These are phyloP conservation scores for Bipolaris victoriae DNA, from an alignment of 2,329 filamentous ascomycete genomes.

Conservation along the genomic window DNA sequence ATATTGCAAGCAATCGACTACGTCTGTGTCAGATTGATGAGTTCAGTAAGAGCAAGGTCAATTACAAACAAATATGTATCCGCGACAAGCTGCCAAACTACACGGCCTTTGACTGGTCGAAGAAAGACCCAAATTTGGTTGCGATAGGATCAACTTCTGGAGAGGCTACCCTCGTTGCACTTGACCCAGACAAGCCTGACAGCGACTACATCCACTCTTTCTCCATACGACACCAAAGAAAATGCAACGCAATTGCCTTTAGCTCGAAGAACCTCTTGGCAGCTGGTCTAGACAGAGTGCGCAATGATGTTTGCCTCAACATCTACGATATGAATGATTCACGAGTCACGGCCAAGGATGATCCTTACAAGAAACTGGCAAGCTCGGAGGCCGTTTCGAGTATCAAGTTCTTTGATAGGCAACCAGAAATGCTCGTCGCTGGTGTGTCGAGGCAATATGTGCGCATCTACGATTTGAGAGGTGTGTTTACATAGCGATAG, in stretches of 20 bases:
- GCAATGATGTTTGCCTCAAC: conserved; percentile 81
- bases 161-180: conserved; percentile 74
- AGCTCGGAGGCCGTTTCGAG: conserved; percentile 77
- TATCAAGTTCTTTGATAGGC: conserved; percentile 80
- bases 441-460: conserved; percentile 78
- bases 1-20: conserved; percentile 65
- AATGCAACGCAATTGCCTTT: conserved; percentile 82
- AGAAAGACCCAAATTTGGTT: conserved; percentile 67
- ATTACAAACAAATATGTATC: conserved; percentile 60
- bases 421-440: conserved; percentile 75
- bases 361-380: conserved; percentile 62
- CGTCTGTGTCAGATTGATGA: conserved; percentile 60
- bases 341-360: conserved; percentile 59
- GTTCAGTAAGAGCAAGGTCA: conserved; percentile 48
- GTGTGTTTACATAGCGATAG: conserved; percentile 54
- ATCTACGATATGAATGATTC: conserved; percentile 75
- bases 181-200: conserved; percentile 65
- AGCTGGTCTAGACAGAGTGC: conserved; percentile 78
- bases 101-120: conserved; percentile 70
- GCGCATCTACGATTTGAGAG: conserved; percentile 78
- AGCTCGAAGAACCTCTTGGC: conserved; percentile 74
- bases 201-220: conserved; percentile 64
- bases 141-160: conserved; percentile 78
- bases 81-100: conserved; percentile 65
- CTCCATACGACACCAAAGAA: conserved; percentile 74